Percentiles rank a stretch among this genome's conserved stretches.
These are phyloP conservation scores for Solanum corneliomulleri DNA, from an alignment of 257 asterid species.

Conservation along the genomic window DNA sequence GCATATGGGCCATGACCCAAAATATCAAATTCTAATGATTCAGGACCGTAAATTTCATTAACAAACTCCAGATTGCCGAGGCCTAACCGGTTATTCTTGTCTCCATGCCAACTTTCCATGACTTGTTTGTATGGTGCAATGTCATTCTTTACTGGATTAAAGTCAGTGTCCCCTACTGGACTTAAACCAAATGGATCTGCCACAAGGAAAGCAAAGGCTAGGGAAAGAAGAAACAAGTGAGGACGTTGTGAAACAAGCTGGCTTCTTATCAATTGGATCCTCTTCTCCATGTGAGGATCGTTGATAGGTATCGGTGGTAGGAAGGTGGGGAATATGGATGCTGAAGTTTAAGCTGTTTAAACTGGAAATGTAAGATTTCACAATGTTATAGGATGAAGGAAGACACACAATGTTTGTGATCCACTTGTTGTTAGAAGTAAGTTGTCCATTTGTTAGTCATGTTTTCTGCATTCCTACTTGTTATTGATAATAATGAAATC, in stretches of 20 bases:
- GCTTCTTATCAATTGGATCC: conserved; percentile 15
- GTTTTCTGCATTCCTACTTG: conserved; percentile 10
- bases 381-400: conserved; percentile 14
- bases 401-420: conserved; percentile 43
- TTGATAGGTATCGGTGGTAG: neutral
- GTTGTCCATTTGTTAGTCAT: conserved; percentile 27
- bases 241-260: conserved; percentile 41
- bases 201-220: conserved; percentile 30
- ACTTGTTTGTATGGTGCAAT: conserved; percentile 55
- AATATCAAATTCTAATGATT: conserved; percentile 67
- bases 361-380: conserved; percentile 3
- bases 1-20: conserved; percentile 78
- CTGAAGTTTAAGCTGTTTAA: neutral
- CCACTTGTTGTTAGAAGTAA: conserved; percentile 18
- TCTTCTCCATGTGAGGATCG: conserved; percentile 42
- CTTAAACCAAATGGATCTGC: conserved; percentile 71
- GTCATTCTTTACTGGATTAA: conserved; percentile 59
- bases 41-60: conserved; percentile 72
- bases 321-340: neutral
- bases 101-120: conserved; percentile 66
- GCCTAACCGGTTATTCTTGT: conserved; percentile 58
- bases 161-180: conserved; percentile 67
- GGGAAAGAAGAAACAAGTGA: conserved; percentile 22
- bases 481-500: conserved; percentile 3
- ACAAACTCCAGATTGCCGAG: conserved; percentile 49